Evolutionary conservation across 2,329 filamentous ascomycete genomes (phyloP), one percentile per base, ranked within the genome.

Genomic region (Zymoseptoria pseudotritici): DNA sequence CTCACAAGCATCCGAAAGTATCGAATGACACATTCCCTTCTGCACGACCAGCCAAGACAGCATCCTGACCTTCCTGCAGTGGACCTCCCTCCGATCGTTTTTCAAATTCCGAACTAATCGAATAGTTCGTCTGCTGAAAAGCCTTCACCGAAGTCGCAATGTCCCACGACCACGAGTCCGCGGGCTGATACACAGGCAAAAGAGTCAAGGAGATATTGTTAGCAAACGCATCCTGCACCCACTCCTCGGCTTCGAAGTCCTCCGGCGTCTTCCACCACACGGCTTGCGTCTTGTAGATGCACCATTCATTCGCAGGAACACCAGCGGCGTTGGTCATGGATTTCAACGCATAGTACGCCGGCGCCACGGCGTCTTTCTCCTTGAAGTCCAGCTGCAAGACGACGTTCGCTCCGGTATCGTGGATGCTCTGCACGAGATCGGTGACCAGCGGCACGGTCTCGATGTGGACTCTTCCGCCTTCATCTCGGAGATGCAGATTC

Each of bases 311-410:
- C 13, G 36, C 36, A 5, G 36, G 36, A 57, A 61, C 26, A 46
- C 62, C 42, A 21, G 60, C 20, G 58, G 58, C 57, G 55, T 36
- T 62, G 58, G 36, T n/a, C 36, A 46, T 46, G 13, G 36, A 13
- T 46, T 64, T 66, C 29, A 66, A 46, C 11, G 61, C 61, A 56
- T 60, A 65, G 54, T 66, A 66, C 1, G 63, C 53, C 5, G 63
- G 63, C 51, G 61, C 64, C n/a, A 66, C 56, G 21, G 64, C 63
- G 11, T 53, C 55, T 10, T 59, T 51, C 24, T 61, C 62, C 31
- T 66, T 63, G 58, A 66, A 62, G 55, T 66, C 64, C 3, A 66
- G 57, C 56, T 63, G 54, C 13, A 66, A 55, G 4, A 66, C 64
- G 20, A 65, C 60, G 20, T 65, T 61, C 20, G 61, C 60, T 26